A percentile compares a stretch with the other conserved stretches of the same genome.
Evolutionary conservation across 2,329 filamentous ascomycete genomes (phyloP).

Genomic region (Exophiala lecanii-corni): DNA sequence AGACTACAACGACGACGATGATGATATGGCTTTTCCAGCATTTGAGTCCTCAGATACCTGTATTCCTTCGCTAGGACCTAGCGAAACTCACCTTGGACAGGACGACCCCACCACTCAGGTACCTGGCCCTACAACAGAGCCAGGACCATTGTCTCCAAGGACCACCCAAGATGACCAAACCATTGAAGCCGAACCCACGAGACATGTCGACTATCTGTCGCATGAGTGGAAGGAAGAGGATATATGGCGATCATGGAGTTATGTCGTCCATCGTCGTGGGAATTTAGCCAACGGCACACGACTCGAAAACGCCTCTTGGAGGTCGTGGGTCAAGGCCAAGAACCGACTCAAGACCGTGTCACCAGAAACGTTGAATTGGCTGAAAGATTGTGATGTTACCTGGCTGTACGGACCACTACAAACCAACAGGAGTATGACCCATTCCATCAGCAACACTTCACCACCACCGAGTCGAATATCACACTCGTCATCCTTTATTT

Average conservation of each 20-base stretch:
- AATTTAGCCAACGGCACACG: constrained; percentile 76
- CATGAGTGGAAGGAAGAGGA: constrained; percentile 94
- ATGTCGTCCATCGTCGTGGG: constrained; percentile 74
- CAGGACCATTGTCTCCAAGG: constrained; percentile 53
- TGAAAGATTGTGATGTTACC: constrained; percentile 95
- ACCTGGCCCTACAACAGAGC: constrained; percentile 52
- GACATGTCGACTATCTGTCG: constrained; percentile 92
- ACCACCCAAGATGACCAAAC: constrained; percentile 76
- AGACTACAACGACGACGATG: constrained; percentile 26
- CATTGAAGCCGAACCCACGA: constrained; percentile 67
- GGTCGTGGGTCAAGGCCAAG: constrained; percentile 92
- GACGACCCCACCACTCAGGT: constrained; percentile 26
- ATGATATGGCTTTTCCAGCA: constrained; percentile 42
- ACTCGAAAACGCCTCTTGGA: constrained; percentile 93
- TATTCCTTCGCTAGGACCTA: constrained; percentile 1
- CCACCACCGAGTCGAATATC: constrained; percentile 53
- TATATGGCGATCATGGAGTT: constrained; percentile 96
- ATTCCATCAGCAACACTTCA: constrained; percentile 36
- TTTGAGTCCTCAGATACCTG: constrained; percentile 31
- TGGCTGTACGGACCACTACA: constrained; percentile 96
- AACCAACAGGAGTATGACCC: constrained; percentile 49
- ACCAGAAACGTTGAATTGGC: constrained; percentile 89
- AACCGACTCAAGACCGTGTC: constrained; percentile 81
- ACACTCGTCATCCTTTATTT: constrained; percentile 63
- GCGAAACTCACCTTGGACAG: constrained; percentile 35